Evolutionary conservation across 129 eudicot species (phyloP), one percentile per base, ranked within the genome.

Genomic region (Dittrichia graveolens): DNA sequence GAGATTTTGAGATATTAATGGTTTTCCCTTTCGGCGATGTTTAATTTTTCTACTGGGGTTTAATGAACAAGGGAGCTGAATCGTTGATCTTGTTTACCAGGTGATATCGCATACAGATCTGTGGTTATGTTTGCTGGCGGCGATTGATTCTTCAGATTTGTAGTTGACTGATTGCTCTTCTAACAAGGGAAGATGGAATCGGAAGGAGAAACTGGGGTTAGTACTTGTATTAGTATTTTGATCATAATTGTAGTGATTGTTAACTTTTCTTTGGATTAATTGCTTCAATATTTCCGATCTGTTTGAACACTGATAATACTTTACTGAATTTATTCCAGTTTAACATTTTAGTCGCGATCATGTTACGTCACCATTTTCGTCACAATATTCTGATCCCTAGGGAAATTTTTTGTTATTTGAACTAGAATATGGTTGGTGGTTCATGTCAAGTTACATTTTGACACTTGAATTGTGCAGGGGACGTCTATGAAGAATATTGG

Each of bases 181-280:
- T 56, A 61, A 73, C 57, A 18, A 14, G 75, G 76, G 58, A 66
- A 54, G 45, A 90, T 90, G 96, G 96, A 90, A 76, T 81, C 91
- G 43, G 93, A 87, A 90, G 88, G 85, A 19, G 96, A 87, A 80
- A 76, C 83, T 49, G 88, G 86, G 96, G 96, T 90, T 65, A 83
- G 93, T 79, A 40, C 45, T 46, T 1, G 2, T 71, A 43, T 61
- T 10, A 4, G 2, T 35, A 5, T 16, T 72, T 78, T n/a, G 14
- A 38, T 61, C 11, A 31, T 71, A 5, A 53, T 46, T 61, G 31
- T 64, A 49, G 31, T 34, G 19, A 8, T 16, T 59, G 7, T 15
- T 61, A 61, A 8, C 40, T 2, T 14, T 0, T 16, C 5, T 55
- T 18, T 53, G 5, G 63, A 42, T 80, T 50, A 67, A 48, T n/a